Evolutionary conservation across 495 filamentous ascomycete genomes (phyloP), one percentile per base, ranked within the genome.

Genomic region (Lasiosphaeriaceae sp.): DNA sequence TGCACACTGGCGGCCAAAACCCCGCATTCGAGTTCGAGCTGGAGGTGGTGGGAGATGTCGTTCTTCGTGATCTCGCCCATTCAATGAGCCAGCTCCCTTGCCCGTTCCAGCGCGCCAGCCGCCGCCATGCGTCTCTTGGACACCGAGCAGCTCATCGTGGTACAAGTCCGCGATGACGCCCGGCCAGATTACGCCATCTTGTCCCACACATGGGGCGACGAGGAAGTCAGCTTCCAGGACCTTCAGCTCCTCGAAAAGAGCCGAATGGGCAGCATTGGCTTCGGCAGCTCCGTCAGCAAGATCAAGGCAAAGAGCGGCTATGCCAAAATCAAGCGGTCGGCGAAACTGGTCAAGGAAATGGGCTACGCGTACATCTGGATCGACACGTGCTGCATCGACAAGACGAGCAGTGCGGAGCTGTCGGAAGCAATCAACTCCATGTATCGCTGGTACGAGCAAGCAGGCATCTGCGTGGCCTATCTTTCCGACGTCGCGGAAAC

Each of bases 131-230:
- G 26, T 9, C 26, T 31, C 26, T 31, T 31, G 26, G 26, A 31
- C 26, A 9, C 26, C 9, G 26, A 31, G 26, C 3, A 9, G 9
- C 9, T 31, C 9, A 31, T 9, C 26, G 26, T 31, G 26, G 26
- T 31, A 3, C 26, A 31, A 31, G 26, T 31, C 4, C 26, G 26
- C 26, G 26, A 31, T 9, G 26, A 31, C 26, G 26, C 26, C 4
- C 4, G 3, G 9, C 26, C 26, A 3, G 26, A 31, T 3, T 56
- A 50, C 23, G 54, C 54, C 47, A 63, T 61, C 14, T 34, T 66
- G 14, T 64, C 61, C 7, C 61, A 66, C 34, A 64, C 63, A 12
- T 66, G 63, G 63, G 63, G 41, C 20, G 26, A 43, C 3, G 57
- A 59, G 12, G 61, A 64, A 35, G 45, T 64, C 4, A 50, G 53